phyloP scores from a whole-genome alignment of 1,284 basidiomycete genomes.

The Mycena sp. region DNA sequence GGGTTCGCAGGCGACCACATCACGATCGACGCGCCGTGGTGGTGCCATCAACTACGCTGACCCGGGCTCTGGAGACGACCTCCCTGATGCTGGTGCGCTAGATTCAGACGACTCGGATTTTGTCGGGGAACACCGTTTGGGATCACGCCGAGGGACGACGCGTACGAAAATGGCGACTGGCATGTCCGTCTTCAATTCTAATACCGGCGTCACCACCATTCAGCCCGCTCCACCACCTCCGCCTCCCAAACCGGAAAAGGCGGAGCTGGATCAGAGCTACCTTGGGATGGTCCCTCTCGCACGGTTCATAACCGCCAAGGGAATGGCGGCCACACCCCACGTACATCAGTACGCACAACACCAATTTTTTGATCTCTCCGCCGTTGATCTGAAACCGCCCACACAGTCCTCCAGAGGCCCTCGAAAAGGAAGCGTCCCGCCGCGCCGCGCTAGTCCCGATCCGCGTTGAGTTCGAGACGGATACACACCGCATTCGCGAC shows the following conservation, averaged over 20 bases:
- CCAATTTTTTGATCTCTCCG: no score
- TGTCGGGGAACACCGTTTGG: conserved; percentile 49
- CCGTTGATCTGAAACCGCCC: no score
- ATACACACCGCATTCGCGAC: conserved; percentile 91
- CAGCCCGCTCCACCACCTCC: conserved; percentile 41
- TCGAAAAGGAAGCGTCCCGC: conserved; percentile 71
- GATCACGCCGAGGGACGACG: conserved; percentile 10
- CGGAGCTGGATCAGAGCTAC: conserved; percentile 87
- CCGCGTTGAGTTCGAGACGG: conserved; percentile 94
- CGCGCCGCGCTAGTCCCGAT: conserved; percentile 88
- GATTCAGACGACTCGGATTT: conserved; percentile 81
- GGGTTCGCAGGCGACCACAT: conserved; percentile 42
- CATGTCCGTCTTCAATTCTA: conserved; percentile 51
- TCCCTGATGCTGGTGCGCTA: conserved; percentile 79
- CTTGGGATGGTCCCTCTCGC: conserved; percentile 88
- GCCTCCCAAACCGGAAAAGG: conserved; percentile 53
- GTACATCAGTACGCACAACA: conserved; percentile 76
- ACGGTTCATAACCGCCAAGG: conserved; percentile 75
- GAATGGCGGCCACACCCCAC: conserved; percentile 68
- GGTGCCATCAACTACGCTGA: conserved; percentile 90
- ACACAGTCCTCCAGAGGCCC: conserved; percentile 68
- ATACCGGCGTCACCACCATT: conserved; percentile 44
- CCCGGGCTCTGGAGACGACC: conserved; percentile 83
- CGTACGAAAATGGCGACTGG: conserved; percentile 38
- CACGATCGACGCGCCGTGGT: conserved; percentile 65